Percentiles rank a stretch among this genome's conserved stretches.
phyloP scores from a whole-genome alignment of 345 rosid genomes.

The Eucalyptus sideroxylon region DNA sequence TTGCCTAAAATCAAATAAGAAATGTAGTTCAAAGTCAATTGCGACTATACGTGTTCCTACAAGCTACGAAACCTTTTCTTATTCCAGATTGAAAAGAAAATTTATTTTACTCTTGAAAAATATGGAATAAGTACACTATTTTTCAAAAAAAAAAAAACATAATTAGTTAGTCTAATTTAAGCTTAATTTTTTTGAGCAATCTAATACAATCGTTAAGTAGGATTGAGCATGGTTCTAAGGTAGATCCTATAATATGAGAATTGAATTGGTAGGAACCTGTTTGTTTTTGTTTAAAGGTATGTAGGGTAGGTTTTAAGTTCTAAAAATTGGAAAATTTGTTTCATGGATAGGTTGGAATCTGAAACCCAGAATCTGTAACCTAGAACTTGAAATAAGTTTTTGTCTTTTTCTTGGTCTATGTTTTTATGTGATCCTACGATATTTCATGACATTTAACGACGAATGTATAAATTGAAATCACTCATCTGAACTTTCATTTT shows the following conservation, averaged over 20 bases:
- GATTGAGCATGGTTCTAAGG: too few relatives aligned
- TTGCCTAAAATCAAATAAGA: not conserved
- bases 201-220: not conserved
- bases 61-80: not conserved
- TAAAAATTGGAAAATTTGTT: too few relatives aligned
- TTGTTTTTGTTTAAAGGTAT: too few relatives aligned
- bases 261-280: too few relatives aligned
- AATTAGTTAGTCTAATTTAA: not conserved
- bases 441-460: too few relatives aligned
- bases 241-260: rapidly evolving
- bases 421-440: too few relatives aligned
- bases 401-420: too few relatives aligned
- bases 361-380: rapidly evolving
- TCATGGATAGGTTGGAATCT: too few relatives aligned
- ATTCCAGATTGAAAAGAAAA: not conserved
- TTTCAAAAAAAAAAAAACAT: not conserved
- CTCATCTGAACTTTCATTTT: rapidly evolving
- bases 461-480: rapidly evolving
- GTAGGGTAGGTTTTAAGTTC: too few relatives aligned
- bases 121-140: not conserved
- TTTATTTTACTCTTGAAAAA: not conserved
- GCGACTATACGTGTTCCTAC: not conserved
- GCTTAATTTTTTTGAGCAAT: not conserved
- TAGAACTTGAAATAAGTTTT: too few relatives aligned
- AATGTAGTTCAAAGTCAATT: not conserved